phyloP scores from a whole-genome alignment of 2,329 filamentous ascomycete genomes.

The Phaeosphaeriaceae sp. region DNA sequence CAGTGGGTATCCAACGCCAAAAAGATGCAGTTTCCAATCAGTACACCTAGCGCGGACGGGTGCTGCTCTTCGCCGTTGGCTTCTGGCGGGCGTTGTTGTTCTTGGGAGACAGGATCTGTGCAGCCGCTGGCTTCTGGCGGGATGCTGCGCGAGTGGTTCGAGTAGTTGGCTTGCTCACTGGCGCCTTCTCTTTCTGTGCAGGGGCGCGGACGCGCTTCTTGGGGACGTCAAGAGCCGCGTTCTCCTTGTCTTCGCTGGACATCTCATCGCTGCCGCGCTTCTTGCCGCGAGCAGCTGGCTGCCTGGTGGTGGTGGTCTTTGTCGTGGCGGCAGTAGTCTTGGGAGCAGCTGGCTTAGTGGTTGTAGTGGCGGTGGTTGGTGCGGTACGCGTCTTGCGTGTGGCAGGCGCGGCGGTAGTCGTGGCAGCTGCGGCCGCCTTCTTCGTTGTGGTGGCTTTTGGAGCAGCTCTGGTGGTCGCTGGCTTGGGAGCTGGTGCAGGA shows the following conservation, averaged over 20 bases:
- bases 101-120: slow-evolving; percentile 33
- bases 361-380: slow-evolving; percentile 10
- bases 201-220: slow-evolving; percentile 28
- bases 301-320: slow-evolving; percentile 5
- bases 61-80: slow-evolving; percentile 20
- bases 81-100: slow-evolving; percentile 25
- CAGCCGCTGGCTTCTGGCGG: slow-evolving; percentile 22
- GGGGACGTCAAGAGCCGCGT: slow-evolving; percentile 26
- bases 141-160: slow-evolving; percentile 33
- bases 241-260: slow-evolving; percentile 39
- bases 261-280: slow-evolving; percentile 38
- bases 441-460: background rate
- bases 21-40: slow-evolving; percentile 13
- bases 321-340: slow-evolving; percentile 14
- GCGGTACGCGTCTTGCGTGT: slow-evolving; percentile 16
- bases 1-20: slow-evolving; percentile 9
- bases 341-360: slow-evolving; percentile 12
- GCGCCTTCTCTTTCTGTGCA: slow-evolving; percentile 11
- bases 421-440: background rate
- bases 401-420: slow-evolving; percentile 11
- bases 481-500: slow-evolving; percentile 2
- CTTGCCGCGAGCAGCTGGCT: slow-evolving; percentile 19
- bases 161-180: slow-evolving; percentile 10
- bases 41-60: slow-evolving; percentile 27
- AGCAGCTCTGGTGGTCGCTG: background rate